A percentile compares a stretch with the other conserved stretches of the same genome.
phyloP scores from a whole-genome alignment of 441 rosid species.

The Populus hybrid region DNA sequence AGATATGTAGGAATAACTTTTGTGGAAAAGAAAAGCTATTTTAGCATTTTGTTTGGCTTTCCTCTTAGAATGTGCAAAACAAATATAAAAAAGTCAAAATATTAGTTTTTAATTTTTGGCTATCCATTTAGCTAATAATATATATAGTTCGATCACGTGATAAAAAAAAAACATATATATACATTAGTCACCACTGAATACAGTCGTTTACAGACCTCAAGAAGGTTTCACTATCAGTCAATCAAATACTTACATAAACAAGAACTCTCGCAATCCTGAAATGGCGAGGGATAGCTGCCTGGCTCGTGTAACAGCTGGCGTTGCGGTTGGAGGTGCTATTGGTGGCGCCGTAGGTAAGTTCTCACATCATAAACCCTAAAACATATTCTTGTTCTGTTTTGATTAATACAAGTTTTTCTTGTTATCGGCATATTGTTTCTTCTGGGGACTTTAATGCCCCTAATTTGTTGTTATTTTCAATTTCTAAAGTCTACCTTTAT shows the following conservation, averaged over 20 bases:
- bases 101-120: too few species aligned
- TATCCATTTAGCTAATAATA: too few species aligned
- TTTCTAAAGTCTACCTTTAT: neutral
- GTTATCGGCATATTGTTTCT: neutral
- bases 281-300: slow-evolving; percentile 89
- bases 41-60: too few species aligned
- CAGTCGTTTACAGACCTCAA: neutral
- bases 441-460: neutral
- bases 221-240: neutral
- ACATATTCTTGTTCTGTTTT: neutral
- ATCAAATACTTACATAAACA: neutral
- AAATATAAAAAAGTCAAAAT: too few species aligned
- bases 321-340: slow-evolving; percentile 82
- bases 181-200: too few species aligned
- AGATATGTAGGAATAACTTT: too few species aligned
- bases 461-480: neutral
- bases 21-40: too few species aligned
- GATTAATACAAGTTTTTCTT: neutral
- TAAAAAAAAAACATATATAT: too few species aligned
- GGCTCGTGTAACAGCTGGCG: slow-evolving; percentile 74
- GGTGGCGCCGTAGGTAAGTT: slow-evolving; percentile 85
- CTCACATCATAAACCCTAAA: slow-evolving; percentile 26
- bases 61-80: too few species aligned
- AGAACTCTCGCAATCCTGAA: neutral
- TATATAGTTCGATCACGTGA: too few species aligned